phyloP scores from a whole-genome alignment of 2,329 filamentous ascomycete genomes.

The Apiospora malaysiana region DNA sequence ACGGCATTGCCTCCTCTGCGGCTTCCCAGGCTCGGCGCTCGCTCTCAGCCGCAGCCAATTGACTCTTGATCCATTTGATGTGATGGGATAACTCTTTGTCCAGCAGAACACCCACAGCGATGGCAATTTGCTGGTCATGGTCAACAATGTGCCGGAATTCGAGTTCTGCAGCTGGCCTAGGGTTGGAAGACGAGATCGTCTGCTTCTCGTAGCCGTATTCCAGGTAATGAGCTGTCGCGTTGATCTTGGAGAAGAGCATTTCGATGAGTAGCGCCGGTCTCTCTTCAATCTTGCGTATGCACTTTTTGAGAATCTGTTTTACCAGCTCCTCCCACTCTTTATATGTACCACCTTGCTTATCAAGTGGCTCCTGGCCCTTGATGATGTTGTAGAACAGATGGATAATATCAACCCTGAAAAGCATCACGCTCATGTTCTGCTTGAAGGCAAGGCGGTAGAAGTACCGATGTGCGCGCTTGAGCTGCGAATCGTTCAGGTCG shows the following conservation, averaged over 20 bases:
- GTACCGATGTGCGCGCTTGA: constrained; percentile 92
- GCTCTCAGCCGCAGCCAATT: constrained; percentile 69
- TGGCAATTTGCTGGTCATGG: constrained; percentile 73
- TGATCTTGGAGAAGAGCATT: constrained; percentile 93
- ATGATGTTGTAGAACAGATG: constrained; percentile 89
- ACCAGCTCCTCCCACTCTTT: constrained; percentile 92
- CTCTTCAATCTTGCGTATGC: constrained; percentile 84
- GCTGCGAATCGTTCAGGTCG: constrained; percentile 78
- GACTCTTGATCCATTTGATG: constrained; percentile 80
- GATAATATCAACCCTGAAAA: constrained; percentile 91
- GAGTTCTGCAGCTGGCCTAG: constrained; percentile 78
- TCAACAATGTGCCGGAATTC: constrained; percentile 79
- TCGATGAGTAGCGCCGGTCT: constrained; percentile 87
- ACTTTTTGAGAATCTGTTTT: constrained; percentile 81
- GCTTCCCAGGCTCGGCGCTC: constrained; percentile 81
- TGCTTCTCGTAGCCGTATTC: constrained; percentile 91
- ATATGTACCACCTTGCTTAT: constrained; percentile 69
- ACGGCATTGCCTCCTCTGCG: constrained; percentile 62
- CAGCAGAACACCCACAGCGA: constrained; percentile 79
- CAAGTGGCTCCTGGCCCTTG: constrained; percentile 81
- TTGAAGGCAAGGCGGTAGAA: constrained; percentile 96
- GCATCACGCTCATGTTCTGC: constrained; percentile 84
- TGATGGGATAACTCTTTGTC: constrained; percentile 79
- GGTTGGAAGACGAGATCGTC: constrained; percentile 62
- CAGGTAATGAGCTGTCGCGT: constrained; percentile 81